These are phyloP conservation scores for Erodium texanum DNA, from an alignment of 441 rosid genomes.

Conservation along the genomic window DNA sequence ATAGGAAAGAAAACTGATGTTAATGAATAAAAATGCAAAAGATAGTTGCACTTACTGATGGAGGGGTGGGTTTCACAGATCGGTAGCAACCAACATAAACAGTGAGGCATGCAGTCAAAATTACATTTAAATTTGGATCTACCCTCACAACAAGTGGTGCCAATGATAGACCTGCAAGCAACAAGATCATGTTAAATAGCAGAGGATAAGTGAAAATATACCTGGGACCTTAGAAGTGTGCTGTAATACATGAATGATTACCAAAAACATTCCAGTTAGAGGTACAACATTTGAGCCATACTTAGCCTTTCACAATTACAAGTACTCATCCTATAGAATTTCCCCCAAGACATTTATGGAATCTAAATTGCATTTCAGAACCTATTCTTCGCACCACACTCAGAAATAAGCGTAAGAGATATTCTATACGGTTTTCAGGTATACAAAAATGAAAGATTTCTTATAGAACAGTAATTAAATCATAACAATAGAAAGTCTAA, in stretches of 20 bases:
- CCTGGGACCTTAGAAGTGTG: neutral
- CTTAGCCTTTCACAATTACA: neutral
- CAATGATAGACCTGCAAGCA: slow-evolving; percentile 62
- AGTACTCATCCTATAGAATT: neutral
- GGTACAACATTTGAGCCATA: neutral
- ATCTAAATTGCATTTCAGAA: neutral
- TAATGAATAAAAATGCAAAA: neutral
- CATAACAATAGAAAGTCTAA: too few relatives aligned
- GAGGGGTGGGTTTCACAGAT: slow-evolving; percentile 83
- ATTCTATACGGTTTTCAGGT: neutral
- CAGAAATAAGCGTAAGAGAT: neutral
- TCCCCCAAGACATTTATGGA: neutral
- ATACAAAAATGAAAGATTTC: too few relatives aligned
- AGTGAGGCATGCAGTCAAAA: slow-evolving; percentile 74
- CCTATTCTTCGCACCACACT: neutral
- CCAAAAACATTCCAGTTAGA: neutral
- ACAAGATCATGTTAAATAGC: neutral
- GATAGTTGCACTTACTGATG: slow-evolving; percentile 45
- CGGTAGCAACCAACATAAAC: slow-evolving; percentile 87
- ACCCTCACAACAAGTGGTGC: slow-evolving; percentile 89
- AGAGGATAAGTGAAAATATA: slow-evolving; percentile 6
- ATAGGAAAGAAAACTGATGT: neutral
- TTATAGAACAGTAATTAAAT: too few relatives aligned
- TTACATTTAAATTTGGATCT: slow-evolving; percentile 77
- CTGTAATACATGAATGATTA: slow-evolving; percentile 2